Conservation (phyloP, 2,329 filamentous ascomycete species). For the Dothistroma pini region DNA sequence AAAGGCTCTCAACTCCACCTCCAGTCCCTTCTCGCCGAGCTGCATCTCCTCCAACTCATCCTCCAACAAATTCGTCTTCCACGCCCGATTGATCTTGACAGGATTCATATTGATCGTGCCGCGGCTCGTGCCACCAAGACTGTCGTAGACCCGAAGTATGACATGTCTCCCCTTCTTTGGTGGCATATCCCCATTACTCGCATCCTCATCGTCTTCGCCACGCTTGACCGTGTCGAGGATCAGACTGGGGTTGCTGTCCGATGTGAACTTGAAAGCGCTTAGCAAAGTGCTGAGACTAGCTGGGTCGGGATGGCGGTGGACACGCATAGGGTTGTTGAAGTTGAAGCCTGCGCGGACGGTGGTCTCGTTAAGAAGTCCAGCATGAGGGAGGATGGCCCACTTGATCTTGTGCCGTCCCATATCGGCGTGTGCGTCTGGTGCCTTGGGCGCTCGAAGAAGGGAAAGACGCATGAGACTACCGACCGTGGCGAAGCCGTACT, state of each 20-base stretch:
- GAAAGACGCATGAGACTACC: conserved; percentile 88
- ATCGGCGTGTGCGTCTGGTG: conserved; percentile 87
- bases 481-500: conserved; percentile 89
- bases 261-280: conserved; percentile 62
- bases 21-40: conserved; percentile 40
- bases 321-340: conserved; percentile 77
- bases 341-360: conserved; percentile 83
- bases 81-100: conserved; percentile 70
- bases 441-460: conserved; percentile 82
- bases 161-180: conserved; percentile 65
- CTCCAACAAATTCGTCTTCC: conserved; percentile 83
- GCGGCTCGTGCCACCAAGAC: conserved; percentile 73
- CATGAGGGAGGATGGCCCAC: conserved; percentile 86
- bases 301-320: conserved; percentile 43
- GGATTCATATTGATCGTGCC: conserved; percentile 63
- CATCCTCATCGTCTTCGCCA: conserved; percentile 57
- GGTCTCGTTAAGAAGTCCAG: conserved; percentile 63
- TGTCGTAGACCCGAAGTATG: conserved; percentile 82
- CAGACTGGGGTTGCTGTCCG: conserved; percentile 42
- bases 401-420: conserved; percentile 81
- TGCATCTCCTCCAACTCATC: conserved; percentile 71
- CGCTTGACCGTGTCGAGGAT: conserved; percentile 89
- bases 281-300: conserved; percentile 32
- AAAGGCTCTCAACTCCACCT: conserved; percentile 39
- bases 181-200: conserved; percentile 55